A percentile compares a stretch with the other conserved stretches of the same genome.
phyloP scores from a whole-genome alignment of 441 rosid species.

The Melianthus villosus region DNA sequence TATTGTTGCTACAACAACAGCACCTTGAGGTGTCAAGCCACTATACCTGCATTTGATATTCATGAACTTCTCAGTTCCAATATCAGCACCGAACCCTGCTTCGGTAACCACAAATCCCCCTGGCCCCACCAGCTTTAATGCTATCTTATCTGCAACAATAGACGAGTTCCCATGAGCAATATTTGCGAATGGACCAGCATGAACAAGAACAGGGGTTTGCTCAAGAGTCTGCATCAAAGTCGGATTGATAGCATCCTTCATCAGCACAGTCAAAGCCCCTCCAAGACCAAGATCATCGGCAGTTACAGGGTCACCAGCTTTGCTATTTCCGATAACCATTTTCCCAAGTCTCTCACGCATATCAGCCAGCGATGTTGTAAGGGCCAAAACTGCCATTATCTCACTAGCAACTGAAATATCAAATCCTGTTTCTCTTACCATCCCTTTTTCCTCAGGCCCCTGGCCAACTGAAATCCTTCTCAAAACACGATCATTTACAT shows the following conservation, averaged over 20 bases:
- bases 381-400: constrained; percentile 97
- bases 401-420: constrained; percentile 97
- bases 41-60: constrained; percentile 87
- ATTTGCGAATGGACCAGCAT: constrained; percentile 96
- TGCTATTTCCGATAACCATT: constrained; percentile 90
- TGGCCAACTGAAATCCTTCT: constrained; percentile 77
- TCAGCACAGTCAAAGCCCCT: constrained; percentile 86
- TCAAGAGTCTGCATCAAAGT: constrained; percentile 96
- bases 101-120: constrained; percentile 92
- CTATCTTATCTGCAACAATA: constrained; percentile 92
- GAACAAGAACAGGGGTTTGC: constrained; percentile 93
- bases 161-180: constrained; percentile 98
- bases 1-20: constrained; percentile 84
- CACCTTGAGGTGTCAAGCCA: constrained; percentile 72
- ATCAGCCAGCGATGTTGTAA: constrained; percentile 84
- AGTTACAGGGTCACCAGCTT: constrained; percentile 76
- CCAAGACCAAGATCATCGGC: constrained; percentile 96
- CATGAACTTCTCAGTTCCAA: constrained; percentile 96
- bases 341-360: constrained; percentile 95
- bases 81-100: constrained; percentile 96
- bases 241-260: constrained; percentile 94
- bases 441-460: constrained; percentile 92
- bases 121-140: constrained; percentile 74
- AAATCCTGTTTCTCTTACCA: constrained; percentile 89
- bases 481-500: constrained; percentile 83